Percentiles rank a stretch among this genome's conserved stretches.
These are phyloP conservation scores for Xylaria sp. DNA, from an alignment of 2,329 filamentous ascomycete species.

Conservation along the genomic window DNA sequence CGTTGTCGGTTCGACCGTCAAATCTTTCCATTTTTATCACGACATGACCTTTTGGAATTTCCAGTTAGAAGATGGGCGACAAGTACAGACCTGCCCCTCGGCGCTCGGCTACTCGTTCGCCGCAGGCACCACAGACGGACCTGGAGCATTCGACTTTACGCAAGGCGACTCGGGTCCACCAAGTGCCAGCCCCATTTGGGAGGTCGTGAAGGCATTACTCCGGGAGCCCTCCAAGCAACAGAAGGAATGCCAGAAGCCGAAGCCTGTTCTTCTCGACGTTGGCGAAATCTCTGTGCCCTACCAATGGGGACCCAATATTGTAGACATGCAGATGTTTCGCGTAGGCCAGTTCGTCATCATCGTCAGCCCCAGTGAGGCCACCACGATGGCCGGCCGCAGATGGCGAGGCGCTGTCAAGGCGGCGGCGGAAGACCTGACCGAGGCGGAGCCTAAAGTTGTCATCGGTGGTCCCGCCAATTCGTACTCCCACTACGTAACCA, in stretches of 20 bases:
- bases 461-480: constrained; percentile 87
- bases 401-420: constrained; percentile 76
- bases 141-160: constrained; percentile 87
- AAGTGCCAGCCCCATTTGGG: constrained; percentile 77
- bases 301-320: constrained; percentile 84
- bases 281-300: constrained; percentile 78
- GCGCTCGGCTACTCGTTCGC: constrained; percentile 90
- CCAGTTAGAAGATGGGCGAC: constrained; percentile 71
- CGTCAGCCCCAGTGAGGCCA: constrained; percentile 84
- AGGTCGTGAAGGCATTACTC: constrained; percentile 71
- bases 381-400: constrained; percentile 87
- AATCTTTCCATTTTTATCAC: constrained; percentile 80
- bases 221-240: constrained; percentile 73
- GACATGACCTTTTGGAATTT: constrained; percentile 79
- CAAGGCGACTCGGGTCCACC: constrained; percentile 77
- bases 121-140: constrained; percentile 86
- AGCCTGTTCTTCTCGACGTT: constrained; percentile 85
- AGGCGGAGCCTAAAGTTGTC: constrained; percentile 69
- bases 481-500: constrained; percentile 82
- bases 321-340: constrained; percentile 83
- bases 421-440: constrained; percentile 48
- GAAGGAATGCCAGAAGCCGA: constrained; percentile 75
- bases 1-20: constrained; percentile 69
- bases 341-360: constrained; percentile 85
- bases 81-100: constrained; percentile 78